Conservation (phyloP, 495 filamentous ascomycete genomes). For the Lichenothelia convexa region DNA sequence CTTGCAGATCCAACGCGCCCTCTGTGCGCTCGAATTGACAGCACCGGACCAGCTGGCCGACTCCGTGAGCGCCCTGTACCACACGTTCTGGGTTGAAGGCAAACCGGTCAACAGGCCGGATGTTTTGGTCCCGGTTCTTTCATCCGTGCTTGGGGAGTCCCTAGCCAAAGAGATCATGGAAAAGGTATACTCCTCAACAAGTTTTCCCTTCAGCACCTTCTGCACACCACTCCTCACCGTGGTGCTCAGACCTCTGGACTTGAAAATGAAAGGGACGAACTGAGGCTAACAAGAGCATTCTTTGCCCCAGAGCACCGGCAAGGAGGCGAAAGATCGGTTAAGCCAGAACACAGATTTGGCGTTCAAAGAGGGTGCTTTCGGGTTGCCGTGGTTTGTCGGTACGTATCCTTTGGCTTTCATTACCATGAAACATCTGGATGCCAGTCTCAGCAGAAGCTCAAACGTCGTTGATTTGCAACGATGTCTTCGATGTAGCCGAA, state of each 20-base stretch:
- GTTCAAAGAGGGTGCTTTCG: conserved; percentile 46
- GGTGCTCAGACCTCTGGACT: not conserved
- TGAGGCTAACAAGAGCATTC: not conserved
- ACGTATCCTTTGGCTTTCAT: conserved; percentile 8
- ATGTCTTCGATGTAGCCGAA: too few relatives aligned
- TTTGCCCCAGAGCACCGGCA: conserved; percentile 14
- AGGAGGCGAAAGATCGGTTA: conserved; percentile 36
- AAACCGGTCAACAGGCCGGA: conserved; percentile 31
- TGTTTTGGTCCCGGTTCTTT: conserved; percentile 28
- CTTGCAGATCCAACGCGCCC: not conserved
- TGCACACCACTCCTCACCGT: not conserved
- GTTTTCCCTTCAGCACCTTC: not conserved
- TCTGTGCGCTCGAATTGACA: conserved; percentile 14
- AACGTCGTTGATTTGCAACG: too few relatives aligned
- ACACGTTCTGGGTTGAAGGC: conserved; percentile 39
- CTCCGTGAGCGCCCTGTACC: conserved; percentile 32
- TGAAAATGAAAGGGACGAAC: not conserved
- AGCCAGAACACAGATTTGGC: conserved; percentile 36
- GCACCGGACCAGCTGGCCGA: conserved; percentile 26
- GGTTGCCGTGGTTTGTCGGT: conserved; percentile 53
- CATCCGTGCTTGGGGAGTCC: conserved; percentile 30
- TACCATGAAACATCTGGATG: too few relatives aligned
- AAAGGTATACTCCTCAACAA: conserved; percentile 14
- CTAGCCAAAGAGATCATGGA: conserved; percentile 26
- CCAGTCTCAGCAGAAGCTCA: too few relatives aligned